These are phyloP conservation scores for Hymenoscyphus linearis DNA, from an alignment of 2,329 filamentous ascomycete genomes.

Conservation along the genomic window DNA sequence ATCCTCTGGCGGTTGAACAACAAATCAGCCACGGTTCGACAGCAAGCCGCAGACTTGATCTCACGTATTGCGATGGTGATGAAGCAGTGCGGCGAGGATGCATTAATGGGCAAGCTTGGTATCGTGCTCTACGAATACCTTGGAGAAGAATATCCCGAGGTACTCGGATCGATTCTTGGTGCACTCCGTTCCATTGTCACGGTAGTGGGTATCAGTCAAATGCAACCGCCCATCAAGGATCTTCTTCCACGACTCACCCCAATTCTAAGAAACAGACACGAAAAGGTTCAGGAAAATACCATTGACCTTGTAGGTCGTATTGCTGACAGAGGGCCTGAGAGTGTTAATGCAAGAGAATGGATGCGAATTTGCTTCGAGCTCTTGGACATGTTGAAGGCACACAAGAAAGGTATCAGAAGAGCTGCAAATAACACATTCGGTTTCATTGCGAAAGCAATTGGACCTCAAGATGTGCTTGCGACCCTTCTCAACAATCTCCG, in stretches of 20 bases:
- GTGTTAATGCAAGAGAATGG: slow-evolving; percentile 96
- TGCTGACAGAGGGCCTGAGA: slow-evolving; percentile 92
- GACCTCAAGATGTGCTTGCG: slow-evolving; percentile 92
- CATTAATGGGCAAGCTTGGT: slow-evolving; percentile 90
- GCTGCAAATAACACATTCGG: slow-evolving; percentile 99
- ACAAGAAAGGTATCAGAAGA: slow-evolving; percentile 98
- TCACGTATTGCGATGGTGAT: slow-evolving; percentile 97
- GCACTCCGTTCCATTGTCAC: slow-evolving; percentile 94
- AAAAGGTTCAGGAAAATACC: slow-evolving; percentile 98
- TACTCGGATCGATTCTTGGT: slow-evolving; percentile 91
- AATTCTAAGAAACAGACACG: slow-evolving; percentile 96
- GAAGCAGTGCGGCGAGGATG: slow-evolving; percentile 97
- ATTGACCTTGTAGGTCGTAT: slow-evolving; percentile 98
- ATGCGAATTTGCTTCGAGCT: slow-evolving; percentile 99
- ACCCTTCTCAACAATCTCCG: slow-evolving; percentile 94
- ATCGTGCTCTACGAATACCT: slow-evolving; percentile 96
- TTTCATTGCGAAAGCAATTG: slow-evolving; percentile 98
- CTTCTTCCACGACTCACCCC: slow-evolving; percentile 90
- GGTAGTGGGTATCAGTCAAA: slow-evolving; percentile 94
- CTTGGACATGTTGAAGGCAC: slow-evolving; percentile 97
- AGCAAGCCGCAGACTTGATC: slow-evolving; percentile 94
- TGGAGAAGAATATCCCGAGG: slow-evolving; percentile 96
- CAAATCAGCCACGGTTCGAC: slow-evolving; percentile 92
- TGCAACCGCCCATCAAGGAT: slow-evolving; percentile 97
- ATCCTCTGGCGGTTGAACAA: slow-evolving; percentile 97